Base-by-base conservation (phyloP, 441 rosid species). In the Pelargonium exstipulatum region DNA sequence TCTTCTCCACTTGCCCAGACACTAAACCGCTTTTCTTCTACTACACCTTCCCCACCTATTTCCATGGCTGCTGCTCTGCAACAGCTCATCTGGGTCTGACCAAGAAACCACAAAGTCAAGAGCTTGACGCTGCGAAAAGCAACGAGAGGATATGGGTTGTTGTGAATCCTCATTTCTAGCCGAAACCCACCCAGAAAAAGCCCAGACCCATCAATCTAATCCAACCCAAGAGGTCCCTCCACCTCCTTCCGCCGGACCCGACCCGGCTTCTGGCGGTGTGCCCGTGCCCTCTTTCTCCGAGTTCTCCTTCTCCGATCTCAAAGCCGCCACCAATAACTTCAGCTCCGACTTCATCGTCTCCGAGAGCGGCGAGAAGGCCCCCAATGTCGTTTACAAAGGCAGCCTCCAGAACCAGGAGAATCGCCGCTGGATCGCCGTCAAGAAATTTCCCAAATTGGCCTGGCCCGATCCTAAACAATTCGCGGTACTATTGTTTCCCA, bases 381-480 rank as follows among this genome's bases (percentile, higher is more conserved):
- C 93, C 37, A 88, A 86, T 74, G 86, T 83, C 6, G 93, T 88
- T 14, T 88, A 86, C 76, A 78, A 81, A 71, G 93, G 87, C 45
- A 85, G 83, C 82, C 81, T 88, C 16, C 82, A 83, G 75, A 85
- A 77, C 76, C 86, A 82, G 35, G 57, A 84, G 75, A 85, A 78
- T 76, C 85, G 81, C 22, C 80, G 83, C 9, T 75, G 73, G 29
- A 89, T 88, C 18, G 93, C 93, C 62, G 80, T 86, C 62, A 88
- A 88, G 69, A 80, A 90, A 6, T 86, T 88, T 82, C 83, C 90
- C 16, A 82, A 82, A 65, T 86, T 80, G 64, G 85, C 93, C 9
- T 88, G 93, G 93, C 93, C 93, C 63, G 90, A 88, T 75, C 88
- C 93, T 46, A 81, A 82, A 16, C 93, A 88, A 70, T 88, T 88